A percentile compares a stretch with the other conserved stretches of the same genome.
Conservation (phyloP, 768 basidiomycete species). For the Amyloporia xantha region DNA sequence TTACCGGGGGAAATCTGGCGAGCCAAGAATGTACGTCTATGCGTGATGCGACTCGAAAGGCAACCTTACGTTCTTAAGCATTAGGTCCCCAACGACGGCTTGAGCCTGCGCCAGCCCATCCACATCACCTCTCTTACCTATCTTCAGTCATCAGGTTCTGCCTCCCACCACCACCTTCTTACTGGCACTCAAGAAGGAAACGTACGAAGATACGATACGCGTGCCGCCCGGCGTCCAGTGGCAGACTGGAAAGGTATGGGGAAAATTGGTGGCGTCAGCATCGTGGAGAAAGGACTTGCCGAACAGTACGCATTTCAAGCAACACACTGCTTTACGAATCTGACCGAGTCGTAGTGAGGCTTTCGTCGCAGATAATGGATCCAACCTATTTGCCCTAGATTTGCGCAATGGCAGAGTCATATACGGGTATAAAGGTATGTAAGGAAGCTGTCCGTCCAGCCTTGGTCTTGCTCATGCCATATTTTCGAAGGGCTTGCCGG, state of each 20-base stretch:
- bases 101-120: constrained; percentile 73
- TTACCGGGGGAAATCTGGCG: constrained; percentile 78
- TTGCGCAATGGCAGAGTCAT: constrained; percentile 56
- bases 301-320: constrained; percentile 51
- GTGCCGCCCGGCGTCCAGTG: constrained; percentile 61
- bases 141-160: constrained; percentile 33
- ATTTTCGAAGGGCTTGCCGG: constrained; percentile 67
- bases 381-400: constrained; percentile 60
- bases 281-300: constrained; percentile 48
- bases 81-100: constrained; percentile 65
- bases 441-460: not conserved
- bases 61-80: not conserved
- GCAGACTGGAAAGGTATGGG: constrained; percentile 55
- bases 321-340: not conserved
- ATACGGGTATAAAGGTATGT: constrained; percentile 62
- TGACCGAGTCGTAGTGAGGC: constrained; percentile 36
- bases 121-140: constrained; percentile 66
- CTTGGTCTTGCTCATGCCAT: not conserved
- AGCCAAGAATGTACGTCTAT: constrained; percentile 61
- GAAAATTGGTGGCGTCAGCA: constrained; percentile 55
- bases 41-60: not conserved
- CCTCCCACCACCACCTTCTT: constrained; percentile 42
- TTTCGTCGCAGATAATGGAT: constrained; percentile 62
- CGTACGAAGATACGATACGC: constrained; percentile 72
- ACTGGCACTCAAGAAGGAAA: constrained; percentile 74